These are phyloP conservation scores for Cubamyces lactineus DNA, from an alignment of 768 basidiomycete species.

Conservation along the genomic window DNA sequence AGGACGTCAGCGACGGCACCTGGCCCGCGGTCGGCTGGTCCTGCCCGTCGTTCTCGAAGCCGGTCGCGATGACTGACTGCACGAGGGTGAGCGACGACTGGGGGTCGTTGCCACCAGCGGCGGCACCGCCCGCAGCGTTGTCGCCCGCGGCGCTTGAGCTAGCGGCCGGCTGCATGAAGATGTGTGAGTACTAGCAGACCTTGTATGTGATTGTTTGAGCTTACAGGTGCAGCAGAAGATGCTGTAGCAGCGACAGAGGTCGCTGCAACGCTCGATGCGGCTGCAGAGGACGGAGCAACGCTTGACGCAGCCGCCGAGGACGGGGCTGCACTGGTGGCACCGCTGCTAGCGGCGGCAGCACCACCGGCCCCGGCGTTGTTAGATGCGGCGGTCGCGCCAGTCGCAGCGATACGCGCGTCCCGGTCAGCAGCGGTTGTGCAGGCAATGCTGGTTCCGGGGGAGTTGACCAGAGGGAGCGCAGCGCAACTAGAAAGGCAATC, in stretches of 20 bases:
- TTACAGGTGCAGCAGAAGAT: slow-evolving; percentile 25
- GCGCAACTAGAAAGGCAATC: slow-evolving; percentile 28
- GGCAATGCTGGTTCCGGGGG: slow-evolving; percentile 51
- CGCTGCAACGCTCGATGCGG: neutral
- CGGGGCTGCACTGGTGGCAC: slow-evolving; percentile 1
- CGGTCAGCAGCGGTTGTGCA: slow-evolving; percentile 55
- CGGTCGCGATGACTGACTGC: slow-evolving; percentile 53
- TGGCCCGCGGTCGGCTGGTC: slow-evolving; percentile 44
- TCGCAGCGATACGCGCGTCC: slow-evolving; percentile 49
- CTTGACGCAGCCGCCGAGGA: slow-evolving; percentile 2
- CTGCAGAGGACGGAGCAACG: slow-evolving; percentile 6
- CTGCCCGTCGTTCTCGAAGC: slow-evolving; percentile 59
- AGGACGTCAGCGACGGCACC: slow-evolving; percentile 60
- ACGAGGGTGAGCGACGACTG: slow-evolving; percentile 52
- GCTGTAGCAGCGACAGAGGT: slow-evolving; percentile 13
- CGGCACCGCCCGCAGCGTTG: slow-evolving; percentile 13
- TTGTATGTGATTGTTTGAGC: neutral
- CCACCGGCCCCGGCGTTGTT: slow-evolving; percentile 15
- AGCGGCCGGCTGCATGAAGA: neutral
- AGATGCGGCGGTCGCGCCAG: slow-evolving; percentile 26
- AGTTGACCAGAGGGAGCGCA: slow-evolving; percentile 55
- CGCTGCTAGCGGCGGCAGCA: slow-evolving; percentile 10
- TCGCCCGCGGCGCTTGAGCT: slow-evolving; percentile 19
- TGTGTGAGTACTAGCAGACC: neutral
- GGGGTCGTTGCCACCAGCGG: slow-evolving; percentile 34